Base-by-base conservation (phyloP, 2,329 filamentous ascomycete genomes). In the Alternaria metachromatica region DNA sequence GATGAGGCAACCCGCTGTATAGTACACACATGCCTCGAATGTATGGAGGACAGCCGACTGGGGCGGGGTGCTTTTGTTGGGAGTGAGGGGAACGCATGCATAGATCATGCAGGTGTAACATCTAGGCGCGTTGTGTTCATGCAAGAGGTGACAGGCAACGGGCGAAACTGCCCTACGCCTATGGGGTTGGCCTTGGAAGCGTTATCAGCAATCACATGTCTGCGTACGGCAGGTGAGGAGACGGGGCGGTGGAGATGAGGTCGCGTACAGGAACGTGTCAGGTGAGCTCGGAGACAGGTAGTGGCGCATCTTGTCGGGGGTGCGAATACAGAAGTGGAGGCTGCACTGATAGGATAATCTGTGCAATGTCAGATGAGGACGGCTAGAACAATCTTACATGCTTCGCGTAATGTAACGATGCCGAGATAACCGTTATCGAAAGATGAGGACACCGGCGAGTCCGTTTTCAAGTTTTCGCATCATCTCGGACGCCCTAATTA, bases 41-140 rank as follows among this genome's bases (percentile, higher is more conserved):
- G 53, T 57, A 51, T 63, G 63, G 59, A 62, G 55, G 53, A 45
- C 26, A 62, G 60, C 60, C 60, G 61, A 65, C 55, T 59, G 58
- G 59, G 25, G 61, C 49, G 50, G 55, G 21, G 56, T 63, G 44
- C 55, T 68, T 71, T 69, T 71, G 70, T 72, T 73, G 70, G 65
- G 67, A 57, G 30, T 49, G 60, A 53, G 50, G 21, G 53, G 23
- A 30, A 21, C 37, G 60, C 51, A 62, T 65, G 70, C 67, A 67
- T 66, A 61, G 60, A 54, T 60, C 56, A 43, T 70, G 71, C 60
- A 65, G 64, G 67, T 66, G 61, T 63, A 54, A 68, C 68, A 70
- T 65, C 65, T 65, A 58, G 60, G 63, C 67, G 65, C 62, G 62
- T 68, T 68, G 57, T 64, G 43, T 58, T 58, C 54, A 60, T 54